Evolutionary conservation across 2,329 filamentous ascomycete genomes (phyloP).

Genomic region (Dactylonectria macrodidyma): DNA sequence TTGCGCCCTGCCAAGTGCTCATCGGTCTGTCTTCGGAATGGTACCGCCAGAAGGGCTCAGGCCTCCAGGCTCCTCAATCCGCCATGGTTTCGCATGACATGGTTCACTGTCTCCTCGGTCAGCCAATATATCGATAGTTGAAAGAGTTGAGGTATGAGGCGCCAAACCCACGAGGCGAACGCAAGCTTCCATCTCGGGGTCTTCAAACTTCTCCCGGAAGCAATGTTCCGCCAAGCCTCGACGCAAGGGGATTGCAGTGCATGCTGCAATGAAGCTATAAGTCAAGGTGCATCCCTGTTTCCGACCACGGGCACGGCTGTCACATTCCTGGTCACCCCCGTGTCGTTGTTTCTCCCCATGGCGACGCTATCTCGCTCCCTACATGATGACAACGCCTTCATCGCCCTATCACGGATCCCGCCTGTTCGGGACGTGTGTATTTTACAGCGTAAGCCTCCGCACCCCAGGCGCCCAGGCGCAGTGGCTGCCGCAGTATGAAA

Average conservation of each 20-base stretch:
- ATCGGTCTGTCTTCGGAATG: neutral
- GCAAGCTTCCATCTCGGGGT: neutral
- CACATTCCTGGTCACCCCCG: conserved; percentile 16
- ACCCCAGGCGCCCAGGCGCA: conserved; percentile 8
- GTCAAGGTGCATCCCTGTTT: conserved; percentile 8
- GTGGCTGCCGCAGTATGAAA: conserved; percentile 9
- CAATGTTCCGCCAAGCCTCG: neutral
- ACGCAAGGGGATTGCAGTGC: conserved; percentile 11
- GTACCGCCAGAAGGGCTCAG: neutral
- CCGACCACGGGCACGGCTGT: conserved; percentile 10
- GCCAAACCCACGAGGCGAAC: neutral
- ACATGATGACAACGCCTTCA: neutral
- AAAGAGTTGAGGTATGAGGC: neutral
- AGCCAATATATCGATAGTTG: neutral
- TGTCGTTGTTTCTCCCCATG: neutral
- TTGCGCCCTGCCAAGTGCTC: neutral
- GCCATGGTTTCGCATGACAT: neutral
- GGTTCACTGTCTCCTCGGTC: neutral
- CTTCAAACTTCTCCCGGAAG: neutral
- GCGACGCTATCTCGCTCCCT: conserved; percentile 10
- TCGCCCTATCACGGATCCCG: conserved; percentile 1
- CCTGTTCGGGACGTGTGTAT: neutral
- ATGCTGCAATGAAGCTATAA: neutral
- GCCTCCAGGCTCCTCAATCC: neutral
- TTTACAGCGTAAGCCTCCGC: conserved; percentile 1